Base-by-base conservation (phyloP, 345 rosid species). In the Salix suchowensis region DNA sequence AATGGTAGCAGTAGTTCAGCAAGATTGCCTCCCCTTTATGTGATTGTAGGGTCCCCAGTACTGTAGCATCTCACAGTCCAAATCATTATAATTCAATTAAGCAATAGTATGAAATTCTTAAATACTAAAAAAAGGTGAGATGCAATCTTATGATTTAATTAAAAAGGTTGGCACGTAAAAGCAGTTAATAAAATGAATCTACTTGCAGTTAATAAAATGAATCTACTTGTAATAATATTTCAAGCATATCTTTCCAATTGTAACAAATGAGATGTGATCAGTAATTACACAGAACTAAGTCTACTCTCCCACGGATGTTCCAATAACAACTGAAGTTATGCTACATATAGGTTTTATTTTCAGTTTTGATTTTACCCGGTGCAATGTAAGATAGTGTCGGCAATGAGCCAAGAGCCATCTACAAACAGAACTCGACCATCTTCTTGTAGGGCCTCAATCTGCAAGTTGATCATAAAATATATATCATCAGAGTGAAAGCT, bases 371-470 rank as follows among this genome's bases (percentile, higher is more conserved):
- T 44, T 85, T 91, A 95, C 98, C 98, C 97, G 16, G 97, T 92
- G 92, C 98, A 95, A 70, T 92, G 90, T 37, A 95, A 42, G 75
- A 92, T 88, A 5, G 97, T 85, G 72, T 95, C 91, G 3, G 97
- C 93, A 18, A 83, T 71, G 69, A 90, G 81, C 76, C 82, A 88
- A 30, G 90, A 81, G 14, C 97, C 96, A 71, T 95, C 92, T 2
- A 77, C 84, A 65, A 95, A 95, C 28, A 34, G 12, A 66, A 91
- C 90, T 26, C 74, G 78, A 37, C 98, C 97, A 80, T 95, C 97
- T 52, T 88, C 92, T 67, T 86, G 76, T 7, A 95, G 84, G 37
- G 81, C 82, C 4, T 89, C 89, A 74, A 92, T 88, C 98, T 95
- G 85, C 70, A 75, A 78, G 39, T 5, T 24, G 7, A 28, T 65